Evolutionary conservation across 2,329 filamentous ascomycete genomes (phyloP), one percentile per base, ranked within the genome.

Genomic region (Chlorencoelia australis): DNA sequence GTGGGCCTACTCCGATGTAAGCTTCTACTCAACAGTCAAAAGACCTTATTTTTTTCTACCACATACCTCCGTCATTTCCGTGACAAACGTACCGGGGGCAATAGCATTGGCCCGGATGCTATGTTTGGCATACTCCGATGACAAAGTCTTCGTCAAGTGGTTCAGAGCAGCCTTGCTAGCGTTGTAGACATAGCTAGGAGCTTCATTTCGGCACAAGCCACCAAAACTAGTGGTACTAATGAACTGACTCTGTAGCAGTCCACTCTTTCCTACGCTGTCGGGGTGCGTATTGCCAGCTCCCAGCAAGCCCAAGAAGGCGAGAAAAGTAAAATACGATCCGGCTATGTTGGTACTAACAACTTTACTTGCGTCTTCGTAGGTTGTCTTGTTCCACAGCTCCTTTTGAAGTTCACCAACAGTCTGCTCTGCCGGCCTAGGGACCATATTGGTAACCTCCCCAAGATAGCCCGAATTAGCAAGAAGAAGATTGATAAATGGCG

Each of bases 101-200:
- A 48, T 35, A 8, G 29, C 32, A 34, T 48, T 48, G 3, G 34
- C 71, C 30, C 77, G 61, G 20, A 87, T 69, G 6, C 69, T 64
- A 45, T 75, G 73, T 46, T 71, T 70, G 19, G 70, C 67, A 46
- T 85, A 66, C 50, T 79, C 69, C 7, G 72, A 67, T 7, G 73
- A 73, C 55, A 86, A 66, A 52, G 82, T 70, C 59, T 83, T 85
- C 4, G 75, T 74, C 17, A 85, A 59, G 41, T 85, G 77, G 7
- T 79, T 78, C 0, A 77, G 75, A 0, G 75, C 82, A 1, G 77
- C 82, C 60, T 89, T 89, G 41, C 74, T 78, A 13, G 82, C 73
- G 13, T 81, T 82, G 55, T 89, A 89, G 0, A 76, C 74, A 56
- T 79, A 87, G 27, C 84, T 82, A 13, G 80, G 78, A 22, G 83